Conservation (phyloP, 106 monocot species). For the Vanilla planifolia region DNA sequence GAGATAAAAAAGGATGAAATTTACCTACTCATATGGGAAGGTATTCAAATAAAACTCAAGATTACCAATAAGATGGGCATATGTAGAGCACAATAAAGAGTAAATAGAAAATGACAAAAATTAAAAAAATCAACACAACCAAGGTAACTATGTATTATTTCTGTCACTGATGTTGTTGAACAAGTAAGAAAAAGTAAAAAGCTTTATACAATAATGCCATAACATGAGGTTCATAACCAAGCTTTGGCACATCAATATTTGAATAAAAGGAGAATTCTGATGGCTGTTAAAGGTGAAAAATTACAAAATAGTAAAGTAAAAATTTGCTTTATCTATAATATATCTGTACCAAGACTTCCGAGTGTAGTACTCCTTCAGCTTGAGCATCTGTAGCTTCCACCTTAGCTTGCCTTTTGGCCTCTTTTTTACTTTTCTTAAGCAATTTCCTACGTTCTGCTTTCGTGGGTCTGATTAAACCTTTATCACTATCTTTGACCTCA, state of each 20-base stretch:
- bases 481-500: conserved; percentile 23
- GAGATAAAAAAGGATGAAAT: no score
- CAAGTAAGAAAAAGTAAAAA: no score
- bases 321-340: neutral
- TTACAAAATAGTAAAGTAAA: neutral
- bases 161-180: no score
- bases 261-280: neutral
- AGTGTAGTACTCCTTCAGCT: conserved; percentile 42
- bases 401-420: conserved; percentile 62
- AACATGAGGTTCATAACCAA: neutral
- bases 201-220: neutral
- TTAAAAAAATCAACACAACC: no score
- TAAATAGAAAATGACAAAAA: no score
- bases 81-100: no score
- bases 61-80: no score
- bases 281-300: neutral
- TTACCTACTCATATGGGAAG: no score
- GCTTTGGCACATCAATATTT: neutral
- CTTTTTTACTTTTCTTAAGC: conserved; percentile 73
- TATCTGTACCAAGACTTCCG: conserved; percentile 72
- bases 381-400: conserved; percentile 24
- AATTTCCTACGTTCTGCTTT: conserved; percentile 75
- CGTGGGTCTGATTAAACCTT: conserved; percentile 45
- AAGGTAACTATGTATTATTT: no score
- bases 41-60: no score